Evolutionary conservation across 352 stramenopile genomes (phyloP).

Genomic region (Phytopythium cucurbitacearum): DNA sequence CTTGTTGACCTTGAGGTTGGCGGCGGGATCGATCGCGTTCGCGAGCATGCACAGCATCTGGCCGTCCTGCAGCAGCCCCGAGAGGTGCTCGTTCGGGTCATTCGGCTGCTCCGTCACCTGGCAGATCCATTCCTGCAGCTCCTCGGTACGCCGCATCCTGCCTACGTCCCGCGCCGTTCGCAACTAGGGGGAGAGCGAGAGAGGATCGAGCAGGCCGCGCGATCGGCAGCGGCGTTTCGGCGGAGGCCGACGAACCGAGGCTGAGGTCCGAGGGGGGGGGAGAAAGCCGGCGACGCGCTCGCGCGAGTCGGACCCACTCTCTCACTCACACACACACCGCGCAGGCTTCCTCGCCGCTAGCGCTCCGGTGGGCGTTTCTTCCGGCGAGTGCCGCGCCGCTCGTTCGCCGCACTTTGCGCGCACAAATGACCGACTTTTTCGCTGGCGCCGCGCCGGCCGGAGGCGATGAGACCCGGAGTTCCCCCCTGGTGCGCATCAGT

Average conservation of each 20-base stretch:
- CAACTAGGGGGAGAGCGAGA: constrained; percentile 15
- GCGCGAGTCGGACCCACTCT: too few relatives aligned
- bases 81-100: constrained; percentile 74
- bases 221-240: constrained; percentile 5
- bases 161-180: not conserved
- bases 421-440: constrained; percentile 4
- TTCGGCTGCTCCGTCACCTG: constrained; percentile 68
- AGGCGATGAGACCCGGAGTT: not conserved
- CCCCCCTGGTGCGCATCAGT: too few relatives aligned
- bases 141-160: constrained; percentile 69
- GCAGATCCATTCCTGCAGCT: constrained; percentile 83
- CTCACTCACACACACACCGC: too few relatives aligned
- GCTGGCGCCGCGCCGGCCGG: not conserved
- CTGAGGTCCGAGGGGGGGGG: not conserved
- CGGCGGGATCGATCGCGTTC: constrained; percentile 72
- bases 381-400: constrained; percentile 4
- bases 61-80: constrained; percentile 76
- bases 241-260: too few relatives aligned
- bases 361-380: not conserved
- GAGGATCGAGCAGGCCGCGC: constrained; percentile 7
- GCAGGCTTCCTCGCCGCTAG: not conserved
- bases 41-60: constrained; percentile 84
- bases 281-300: not conserved
- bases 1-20: constrained; percentile 82
- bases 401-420: not conserved